Evolutionary conservation across 345 rosid species (phyloP).

Genomic region (Brassica juncea): DNA sequence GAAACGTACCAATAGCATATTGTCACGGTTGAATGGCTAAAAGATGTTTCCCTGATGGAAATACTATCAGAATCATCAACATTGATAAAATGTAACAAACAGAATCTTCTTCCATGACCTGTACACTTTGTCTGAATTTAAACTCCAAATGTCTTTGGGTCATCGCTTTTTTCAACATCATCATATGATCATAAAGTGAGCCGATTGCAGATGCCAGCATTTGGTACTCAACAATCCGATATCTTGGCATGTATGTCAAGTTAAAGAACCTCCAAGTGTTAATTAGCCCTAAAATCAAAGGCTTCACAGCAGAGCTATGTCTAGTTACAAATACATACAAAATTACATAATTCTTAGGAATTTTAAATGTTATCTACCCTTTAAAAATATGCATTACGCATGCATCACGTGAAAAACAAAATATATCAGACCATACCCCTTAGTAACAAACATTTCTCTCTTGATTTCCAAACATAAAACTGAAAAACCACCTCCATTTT

Average conservation of each 20-base stretch:
- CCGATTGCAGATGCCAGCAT: neutral
- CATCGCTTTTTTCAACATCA: neutral
- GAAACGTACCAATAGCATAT: neutral
- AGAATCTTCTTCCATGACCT: neutral
- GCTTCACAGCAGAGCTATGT: neutral
- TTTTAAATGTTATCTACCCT: slow-evolving; percentile 27
- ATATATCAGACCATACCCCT: slow-evolving; percentile 19
- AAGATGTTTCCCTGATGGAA: neutral
- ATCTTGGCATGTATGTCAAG: neutral
- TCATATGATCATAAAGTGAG: neutral
- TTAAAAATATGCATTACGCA: slow-evolving; percentile 12
- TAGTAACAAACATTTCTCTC: slow-evolving; percentile 13
- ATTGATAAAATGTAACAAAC: neutral
- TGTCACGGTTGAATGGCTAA: neutral
- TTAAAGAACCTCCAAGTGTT: neutral
- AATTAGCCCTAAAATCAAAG: slow-evolving; percentile 18
- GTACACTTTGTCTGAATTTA: neutral
- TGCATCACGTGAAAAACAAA: neutral
- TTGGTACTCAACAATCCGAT: slow-evolving; percentile 7
- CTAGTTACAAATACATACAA: slow-evolving; percentile 26
- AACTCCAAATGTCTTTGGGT: neutral
- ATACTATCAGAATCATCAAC: neutral
- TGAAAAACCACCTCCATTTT: neutral
- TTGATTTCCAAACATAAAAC: neutral
- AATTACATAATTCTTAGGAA: slow-evolving; percentile 9